Evolutionary conservation across 768 basidiomycete genomes (phyloP).

Genomic region (Suillus subluteus): DNA sequence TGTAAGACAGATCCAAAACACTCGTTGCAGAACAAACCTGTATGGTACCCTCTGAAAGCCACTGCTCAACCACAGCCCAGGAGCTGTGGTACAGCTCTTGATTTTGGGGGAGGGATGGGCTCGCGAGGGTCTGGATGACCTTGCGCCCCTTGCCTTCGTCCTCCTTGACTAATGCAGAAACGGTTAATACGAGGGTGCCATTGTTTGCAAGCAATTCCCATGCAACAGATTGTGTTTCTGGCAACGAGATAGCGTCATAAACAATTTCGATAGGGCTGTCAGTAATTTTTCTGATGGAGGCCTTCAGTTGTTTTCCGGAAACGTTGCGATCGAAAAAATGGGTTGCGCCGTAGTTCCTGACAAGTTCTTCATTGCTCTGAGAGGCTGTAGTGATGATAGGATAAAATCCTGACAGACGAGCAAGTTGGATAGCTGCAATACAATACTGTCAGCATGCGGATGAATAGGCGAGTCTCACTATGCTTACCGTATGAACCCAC

Average conservation of each 20-base stretch:
- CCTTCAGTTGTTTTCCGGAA: conserved; percentile 20
- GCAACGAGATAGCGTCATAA: conserved; percentile 36
- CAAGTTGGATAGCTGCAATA: too few relatives aligned
- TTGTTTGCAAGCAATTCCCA: conserved; percentile 35
- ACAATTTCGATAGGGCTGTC: conserved; percentile 24
- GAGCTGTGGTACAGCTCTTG: conserved; percentile 15
- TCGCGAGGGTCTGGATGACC: conserved; percentile 25
- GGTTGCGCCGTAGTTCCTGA: conserved; percentile 45
- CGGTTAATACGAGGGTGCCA: conserved; percentile 37
- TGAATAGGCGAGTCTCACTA: too few relatives aligned
- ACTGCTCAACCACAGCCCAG: conserved; percentile 26
- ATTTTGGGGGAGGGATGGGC: conserved; percentile 26
- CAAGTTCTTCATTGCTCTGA: conserved; percentile 29
- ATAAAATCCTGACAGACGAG: conserved; percentile 37
- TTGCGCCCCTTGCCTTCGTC: conserved; percentile 25
- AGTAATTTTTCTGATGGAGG: conserved; percentile 32
- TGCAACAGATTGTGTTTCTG: conserved; percentile 39
- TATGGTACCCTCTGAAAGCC: conserved; percentile 32
- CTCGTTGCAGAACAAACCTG: conserved; percentile 20
- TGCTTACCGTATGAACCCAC: too few relatives aligned
- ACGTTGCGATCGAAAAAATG: conserved; percentile 40
- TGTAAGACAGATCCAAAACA: conserved; percentile 8
- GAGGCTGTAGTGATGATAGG: conserved; percentile 48
- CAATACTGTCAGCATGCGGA: too few relatives aligned
- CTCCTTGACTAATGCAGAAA: conserved; percentile 26